Base-by-base conservation (phyloP, 352 stramenopile genomes). In the Hyaloperonospora brassicae region DNA sequence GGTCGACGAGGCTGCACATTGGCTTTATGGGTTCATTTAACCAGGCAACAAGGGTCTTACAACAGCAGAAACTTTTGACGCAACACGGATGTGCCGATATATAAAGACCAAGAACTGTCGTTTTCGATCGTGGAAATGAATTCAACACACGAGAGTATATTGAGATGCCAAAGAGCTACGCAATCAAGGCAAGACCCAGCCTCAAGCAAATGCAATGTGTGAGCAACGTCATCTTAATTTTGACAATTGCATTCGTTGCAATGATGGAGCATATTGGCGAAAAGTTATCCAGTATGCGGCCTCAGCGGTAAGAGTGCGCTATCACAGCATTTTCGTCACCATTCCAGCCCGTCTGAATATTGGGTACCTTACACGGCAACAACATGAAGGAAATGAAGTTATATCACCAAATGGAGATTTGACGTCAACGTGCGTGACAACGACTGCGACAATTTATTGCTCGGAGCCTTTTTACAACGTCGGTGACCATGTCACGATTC, bases 21-120 rank as follows among this genome's bases (percentile, higher is more conserved):
- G 54, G 47, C 21, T 61, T 4, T 40, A 61, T 36, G 47, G 51
- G 2, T 51, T 23, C 0, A 23, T 61, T 13, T 47, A 61, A 17
- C 0, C 30, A 9, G 22, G 47, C 40, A 50, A 47, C 25, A 42
- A 42, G 36, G 36, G 36, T 7, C 11, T 42, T 3, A 42, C 36
- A 42, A 13, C 10, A 42, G 36, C 3, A 4, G 3, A 42, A 3
- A 42, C 2, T 21, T 42, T 42, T 42, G 36, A 42, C 36, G 36
- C 14, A 10, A 42, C 36, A 14, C 14, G 36, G 36, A 3, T 42
- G 14, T 42, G 36, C 9, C 3, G 36, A 42, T 42, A 42, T 42
- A n/a, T 21, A 4, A 21, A 42, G 36, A 42, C 36, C 36, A 42
- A 42, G 14, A 42, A 42, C 36, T 3, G 14, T 42, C 10, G 36